These are phyloP conservation scores for Penicillium taxi DNA, from an alignment of 495 filamentous ascomycete genomes.

Conservation along the genomic window DNA sequence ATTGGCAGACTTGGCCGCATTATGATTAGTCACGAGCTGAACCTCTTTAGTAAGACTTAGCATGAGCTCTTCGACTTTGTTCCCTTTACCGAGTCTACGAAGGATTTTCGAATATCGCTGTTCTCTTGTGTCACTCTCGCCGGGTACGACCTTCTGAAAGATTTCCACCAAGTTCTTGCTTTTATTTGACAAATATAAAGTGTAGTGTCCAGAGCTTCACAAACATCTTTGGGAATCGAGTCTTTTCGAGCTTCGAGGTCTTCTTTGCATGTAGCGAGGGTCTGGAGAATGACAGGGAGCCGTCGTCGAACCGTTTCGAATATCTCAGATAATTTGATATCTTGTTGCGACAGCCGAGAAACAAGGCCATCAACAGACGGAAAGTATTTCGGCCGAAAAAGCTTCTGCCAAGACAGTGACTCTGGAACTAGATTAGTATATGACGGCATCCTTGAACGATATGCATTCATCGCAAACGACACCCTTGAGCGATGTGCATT, in stretches of 20 bases:
- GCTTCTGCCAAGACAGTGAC: no score
- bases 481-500: no score
- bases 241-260: conserved; percentile 1
- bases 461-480: no score
- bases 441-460: no score
- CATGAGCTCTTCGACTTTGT: conserved; percentile 12
- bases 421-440: no score
- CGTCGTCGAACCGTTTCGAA: conserved; percentile 2
- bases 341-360: no score
- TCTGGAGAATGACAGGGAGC: conserved; percentile 6
- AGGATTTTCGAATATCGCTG: conserved; percentile 5
- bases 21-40: conserved; percentile 4
- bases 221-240: background rate
- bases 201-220: conserved; percentile 2
- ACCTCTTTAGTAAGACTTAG: conserved; percentile 3
- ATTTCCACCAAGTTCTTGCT: background rate
- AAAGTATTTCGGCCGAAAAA: no score
- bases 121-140: conserved; percentile 1
- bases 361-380: no score
- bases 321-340: conserved; percentile 3
- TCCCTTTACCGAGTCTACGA: conserved; percentile 4
- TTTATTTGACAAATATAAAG: conserved; percentile 3
- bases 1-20: conserved; percentile 4
- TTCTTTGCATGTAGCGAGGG: conserved; percentile 2
- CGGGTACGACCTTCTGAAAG: conserved; percentile 4